A percentile compares a stretch with the other conserved stretches of the same genome.
These are phyloP conservation scores for Aspergillus bridgeri DNA, from an alignment of 495 filamentous ascomycete species.

Conservation along the genomic window DNA sequence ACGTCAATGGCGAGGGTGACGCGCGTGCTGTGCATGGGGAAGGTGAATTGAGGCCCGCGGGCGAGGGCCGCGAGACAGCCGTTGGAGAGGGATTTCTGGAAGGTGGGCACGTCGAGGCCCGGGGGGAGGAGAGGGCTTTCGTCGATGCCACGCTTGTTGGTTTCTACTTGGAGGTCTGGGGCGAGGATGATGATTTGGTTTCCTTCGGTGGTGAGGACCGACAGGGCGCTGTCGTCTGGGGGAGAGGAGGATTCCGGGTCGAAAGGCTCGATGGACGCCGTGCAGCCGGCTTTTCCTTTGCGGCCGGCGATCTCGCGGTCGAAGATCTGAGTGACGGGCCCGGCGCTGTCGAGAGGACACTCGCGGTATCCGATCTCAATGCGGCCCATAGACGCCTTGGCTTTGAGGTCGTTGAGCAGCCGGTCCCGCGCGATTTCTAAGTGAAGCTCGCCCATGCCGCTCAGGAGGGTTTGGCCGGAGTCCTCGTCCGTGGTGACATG, in stretches of 20 bases:
- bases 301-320: slow-evolving; percentile 80
- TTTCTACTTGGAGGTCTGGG: slow-evolving; percentile 40
- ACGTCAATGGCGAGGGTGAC: slow-evolving; percentile 68
- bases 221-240: slow-evolving; percentile 27
- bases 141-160: slow-evolving; percentile 33
- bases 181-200: slow-evolving; percentile 61
- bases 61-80: slow-evolving; percentile 82
- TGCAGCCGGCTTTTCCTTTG: slow-evolving; percentile 71
- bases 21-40: slow-evolving; percentile 68
- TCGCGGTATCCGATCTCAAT: slow-evolving; percentile 97
- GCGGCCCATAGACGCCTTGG: slow-evolving; percentile 82
- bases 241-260: slow-evolving; percentile 27
- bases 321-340: slow-evolving; percentile 57
- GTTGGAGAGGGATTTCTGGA: slow-evolving; percentile 67
- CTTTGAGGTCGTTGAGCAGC: slow-evolving; percentile 84
- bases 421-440: slow-evolving; percentile 90
- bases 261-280: slow-evolving; percentile 61
- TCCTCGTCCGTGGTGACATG: slow-evolving; percentile 82
- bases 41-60: slow-evolving; percentile 72
- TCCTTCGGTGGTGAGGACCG: slow-evolving; percentile 35
- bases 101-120: slow-evolving; percentile 50
- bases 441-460: slow-evolving; percentile 98
- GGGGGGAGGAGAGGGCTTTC: slow-evolving; percentile 50
- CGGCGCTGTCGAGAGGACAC: slow-evolving; percentile 54
- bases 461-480: slow-evolving; percentile 86